Base-by-base conservation (phyloP, 371 early-diverging fungal genomes). In the Mucor plumbeus region DNA sequence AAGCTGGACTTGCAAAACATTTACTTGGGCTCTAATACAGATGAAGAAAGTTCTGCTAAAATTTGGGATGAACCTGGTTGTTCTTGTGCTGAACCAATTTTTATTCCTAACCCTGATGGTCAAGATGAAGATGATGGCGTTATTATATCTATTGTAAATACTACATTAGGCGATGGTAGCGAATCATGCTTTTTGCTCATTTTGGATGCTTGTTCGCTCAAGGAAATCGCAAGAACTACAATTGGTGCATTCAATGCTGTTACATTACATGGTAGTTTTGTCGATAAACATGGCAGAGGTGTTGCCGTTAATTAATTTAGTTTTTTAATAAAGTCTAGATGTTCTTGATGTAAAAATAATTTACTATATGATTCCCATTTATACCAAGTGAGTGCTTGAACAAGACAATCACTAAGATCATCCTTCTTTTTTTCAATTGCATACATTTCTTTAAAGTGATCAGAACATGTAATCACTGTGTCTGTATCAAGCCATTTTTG, bases 341-440 rank as follows among this genome's bases (percentile, higher is more conserved):
- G 31, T 31, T 31, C 31, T 14, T 53, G 31, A 4, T 53, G 53
- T 6, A 53, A 13, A 63, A 43, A 65, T 53, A n/a, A 6, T n/a
- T 47, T 26, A 62, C 43, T 67, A 47, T 53, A 65, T 33, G 59
- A 44, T 58, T 81, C 77, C 93, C 93, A 93, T 54, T 78, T 71
- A 59, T 74, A 80, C 88, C 90, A 91, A 1, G 91, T 82, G 7
- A 88, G 72, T 3, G 88, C 92, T 65, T 92, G 90, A 35, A 91
- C 53, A 13, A 93, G 66, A 59, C 89, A 85, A 72, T 93, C 93
- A 64, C 90, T 86, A 62, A 92, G 64, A 65, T 93, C 93, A 63
- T 93, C 93, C 36, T 87, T 82, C 67, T 93, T 93, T 56, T 75
- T 81, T 55, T 85, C 85, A 7, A 43, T 33, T 40, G 61, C 34